Base-by-base conservation (phyloP, 2,329 filamentous ascomycete species). In the Cadophora sp. region DNA sequence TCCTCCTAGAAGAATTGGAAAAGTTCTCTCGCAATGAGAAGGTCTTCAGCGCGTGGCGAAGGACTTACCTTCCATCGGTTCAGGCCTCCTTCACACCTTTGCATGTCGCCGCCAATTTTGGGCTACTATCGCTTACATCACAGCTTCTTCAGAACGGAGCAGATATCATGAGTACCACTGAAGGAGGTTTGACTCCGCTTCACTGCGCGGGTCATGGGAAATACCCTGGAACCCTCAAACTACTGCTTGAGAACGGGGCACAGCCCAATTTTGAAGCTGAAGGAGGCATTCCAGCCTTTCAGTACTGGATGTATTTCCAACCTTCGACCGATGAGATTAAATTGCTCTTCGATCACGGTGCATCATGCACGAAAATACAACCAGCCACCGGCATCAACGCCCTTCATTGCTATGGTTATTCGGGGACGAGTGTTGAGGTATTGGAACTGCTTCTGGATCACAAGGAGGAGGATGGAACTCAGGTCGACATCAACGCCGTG, bases 1-100 rank as follows among this genome's bases (percentile, higher is more conserved):
- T 45, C 18, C 39, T 43, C 5, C 20, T 59, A 8, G 36, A 59
- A 30, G 36, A 56, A n/a, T 24, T 56, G 20, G 9, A 59, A 8
- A 59, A 59, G 56, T 41, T 41, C 56, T 59, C 36, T 3, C 20
- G 39, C 36, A 59, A 59, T 59, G 36, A 59, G 56, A 41, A 41
- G 41, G 36, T 43, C 3, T 59, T 59, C 20, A 45, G 24, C 13
- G 56, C 56, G 16, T 59, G 36, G 56, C 20, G 16, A 45, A 45
- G 22, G 22, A 22, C 33, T 11, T 59, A 27, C 16, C 20, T 56
- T 3, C 30, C 27, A 33, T 4, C 47, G 22, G 4, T 11, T 3
- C 27, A 36, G 18, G 53, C 30, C 2, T 33, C 18, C 2, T 33
- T 20, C 11, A 59, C 33, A 4, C 14, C 56, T 43, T 24, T 56